Conservation (phyloP, 306 rosid species). For the Cicer judaicum region DNA sequence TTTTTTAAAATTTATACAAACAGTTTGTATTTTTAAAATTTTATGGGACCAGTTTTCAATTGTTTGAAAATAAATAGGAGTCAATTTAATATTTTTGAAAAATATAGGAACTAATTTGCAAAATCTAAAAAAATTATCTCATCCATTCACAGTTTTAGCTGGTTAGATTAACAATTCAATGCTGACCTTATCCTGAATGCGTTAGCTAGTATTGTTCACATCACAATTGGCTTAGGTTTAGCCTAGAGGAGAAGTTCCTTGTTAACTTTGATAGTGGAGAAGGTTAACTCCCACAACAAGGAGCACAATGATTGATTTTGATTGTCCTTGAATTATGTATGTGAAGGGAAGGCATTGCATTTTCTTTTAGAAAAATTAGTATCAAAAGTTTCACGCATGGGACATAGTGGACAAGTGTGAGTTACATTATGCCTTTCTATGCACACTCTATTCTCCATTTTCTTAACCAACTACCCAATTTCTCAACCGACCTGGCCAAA, state of each 20-base stretch:
- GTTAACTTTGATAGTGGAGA: constrained; percentile 35
- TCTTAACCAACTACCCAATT: constrained; percentile 36
- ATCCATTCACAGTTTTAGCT: too few relatives aligned
- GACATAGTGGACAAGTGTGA: constrained; percentile 36
- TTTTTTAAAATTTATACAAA: too few relatives aligned
- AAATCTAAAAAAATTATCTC: too few relatives aligned
- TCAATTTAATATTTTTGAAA: too few relatives aligned
- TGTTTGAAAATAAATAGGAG: too few relatives aligned
- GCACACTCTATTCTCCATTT: background rate
- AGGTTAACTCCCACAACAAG: constrained; percentile 28
- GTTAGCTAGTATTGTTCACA: background rate
- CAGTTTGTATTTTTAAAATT: too few relatives aligned
- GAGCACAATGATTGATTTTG: constrained; percentile 33
- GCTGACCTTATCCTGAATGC: background rate
- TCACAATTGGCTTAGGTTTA: background rate
- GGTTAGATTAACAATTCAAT: background rate
- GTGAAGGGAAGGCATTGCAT: constrained; percentile 40
- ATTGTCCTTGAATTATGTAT: constrained; percentile 29
- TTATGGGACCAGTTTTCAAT: too few relatives aligned
- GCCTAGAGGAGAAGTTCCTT: background rate
- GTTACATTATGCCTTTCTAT: background rate
- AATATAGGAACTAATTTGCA: too few relatives aligned
- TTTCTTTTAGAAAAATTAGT: background rate
- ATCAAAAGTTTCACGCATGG: constrained; percentile 48
- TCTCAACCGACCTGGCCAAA: constrained; percentile 19